phyloP scores from a whole-genome alignment of 768 basidiomycete genomes.

The Crassisporium funariophilum region DNA sequence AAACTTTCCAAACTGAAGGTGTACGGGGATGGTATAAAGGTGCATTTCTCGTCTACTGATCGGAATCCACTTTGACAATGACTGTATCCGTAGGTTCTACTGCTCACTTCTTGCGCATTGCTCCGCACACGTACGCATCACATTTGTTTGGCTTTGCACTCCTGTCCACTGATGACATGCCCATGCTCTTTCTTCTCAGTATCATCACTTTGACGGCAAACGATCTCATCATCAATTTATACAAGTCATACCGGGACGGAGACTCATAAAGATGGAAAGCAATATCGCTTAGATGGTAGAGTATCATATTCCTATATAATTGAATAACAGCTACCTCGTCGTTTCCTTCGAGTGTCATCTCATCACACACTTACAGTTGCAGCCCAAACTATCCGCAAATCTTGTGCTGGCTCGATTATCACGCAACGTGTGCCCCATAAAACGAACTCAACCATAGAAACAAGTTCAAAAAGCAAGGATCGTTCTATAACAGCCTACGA shows the following conservation, averaged over 20 bases:
- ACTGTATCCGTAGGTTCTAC: conserved; percentile 64
- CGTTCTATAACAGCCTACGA: too few species aligned
- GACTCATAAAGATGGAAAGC: conserved; percentile 21
- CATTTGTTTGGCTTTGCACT: not conserved
- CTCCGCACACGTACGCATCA: conserved; percentile 80
- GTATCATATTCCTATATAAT: too few species aligned
- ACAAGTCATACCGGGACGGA: conserved; percentile 49
- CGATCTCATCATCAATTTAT: conserved; percentile 71
- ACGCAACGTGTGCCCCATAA: too few species aligned
- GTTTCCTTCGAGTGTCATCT: too few species aligned
- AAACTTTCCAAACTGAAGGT: conserved; percentile 90
- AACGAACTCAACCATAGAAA: too few species aligned
- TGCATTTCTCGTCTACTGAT: conserved; percentile 20
- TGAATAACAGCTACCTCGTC: too few species aligned
- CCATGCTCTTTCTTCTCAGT: conserved; percentile 37
- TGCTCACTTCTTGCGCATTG: conserved; percentile 91
- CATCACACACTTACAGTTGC: too few species aligned
- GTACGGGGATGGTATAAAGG: conserved; percentile 96
- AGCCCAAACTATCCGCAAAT: too few species aligned
- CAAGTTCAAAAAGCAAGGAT: too few species aligned
- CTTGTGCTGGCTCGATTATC: too few species aligned
- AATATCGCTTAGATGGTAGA: too few species aligned
- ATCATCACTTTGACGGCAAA: conserved; percentile 92
- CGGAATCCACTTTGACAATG: not conserved
- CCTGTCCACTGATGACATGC: not conserved